Percentiles rank a stretch among this genome's conserved stretches.
phyloP scores from a whole-genome alignment of 208 protist genomes.

The Jaenimonas drosophilae region DNA sequence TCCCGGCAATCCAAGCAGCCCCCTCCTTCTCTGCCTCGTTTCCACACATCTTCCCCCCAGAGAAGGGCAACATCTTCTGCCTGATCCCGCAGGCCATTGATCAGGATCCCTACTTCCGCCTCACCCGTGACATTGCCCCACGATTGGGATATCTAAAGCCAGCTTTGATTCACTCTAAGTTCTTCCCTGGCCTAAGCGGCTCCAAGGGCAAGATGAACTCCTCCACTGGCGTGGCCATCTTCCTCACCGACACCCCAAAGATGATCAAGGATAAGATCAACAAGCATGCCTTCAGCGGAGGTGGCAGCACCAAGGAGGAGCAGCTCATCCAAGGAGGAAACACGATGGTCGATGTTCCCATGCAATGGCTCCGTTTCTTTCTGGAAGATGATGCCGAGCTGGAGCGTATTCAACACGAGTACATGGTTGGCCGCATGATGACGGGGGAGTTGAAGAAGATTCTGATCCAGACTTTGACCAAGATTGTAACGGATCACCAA shows the following conservation, averaged over 20 bases:
- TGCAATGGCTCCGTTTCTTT: conserved; percentile 98
- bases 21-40: conserved; percentile 96
- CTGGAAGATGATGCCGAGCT: conserved; percentile 96
- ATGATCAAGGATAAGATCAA: conserved; percentile 94
- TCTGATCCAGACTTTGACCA: conserved; percentile 86
- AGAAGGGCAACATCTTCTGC: conserved; percentile 92
- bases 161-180: conserved; percentile 96
- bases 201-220: conserved; percentile 97
- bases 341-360: conserved; percentile 91
- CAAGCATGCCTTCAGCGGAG: conserved; percentile 98
- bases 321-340: conserved; percentile 94
- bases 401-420: conserved; percentile 68
- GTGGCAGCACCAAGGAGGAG: conserved; percentile 94
- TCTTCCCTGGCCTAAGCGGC: conserved; percentile 98
- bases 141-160: conserved; percentile 95
- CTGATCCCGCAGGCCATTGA: conserved; percentile 98
- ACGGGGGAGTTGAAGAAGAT: conserved; percentile 96
- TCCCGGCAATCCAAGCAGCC: conserved; percentile 97
- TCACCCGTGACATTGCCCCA: conserved; percentile 97
- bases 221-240: conserved; percentile 88
- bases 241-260: conserved; percentile 96
- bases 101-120: conserved; percentile 99
- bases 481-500: conserved; percentile 88
- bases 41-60: conserved; percentile 92
- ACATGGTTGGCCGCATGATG: conserved; percentile 93